A percentile compares a stretch with the other conserved stretches of the same genome.
These are phyloP conservation scores for Flaveria bidentis DNA, from an alignment of 129 eudicot genomes.

Conservation along the genomic window DNA sequence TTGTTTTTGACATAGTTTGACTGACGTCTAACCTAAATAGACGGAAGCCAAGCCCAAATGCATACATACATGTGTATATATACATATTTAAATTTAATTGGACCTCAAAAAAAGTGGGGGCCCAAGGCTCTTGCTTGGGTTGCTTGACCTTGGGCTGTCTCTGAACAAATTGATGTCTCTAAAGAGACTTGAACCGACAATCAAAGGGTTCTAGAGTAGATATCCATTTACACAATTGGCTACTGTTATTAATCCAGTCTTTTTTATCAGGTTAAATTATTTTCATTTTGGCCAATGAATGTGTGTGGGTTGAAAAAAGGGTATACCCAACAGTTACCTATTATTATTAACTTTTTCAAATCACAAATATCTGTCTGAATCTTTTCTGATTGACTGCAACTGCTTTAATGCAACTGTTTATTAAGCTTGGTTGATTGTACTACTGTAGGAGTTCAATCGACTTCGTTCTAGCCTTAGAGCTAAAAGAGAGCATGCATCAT, in stretches of 20 bases:
- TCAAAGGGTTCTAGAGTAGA: not conserved
- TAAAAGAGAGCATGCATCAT: constrained; percentile 94
- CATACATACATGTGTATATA: too few relatives aligned
- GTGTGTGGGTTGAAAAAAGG: not conserved
- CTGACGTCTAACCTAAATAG: too few relatives aligned
- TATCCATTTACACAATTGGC: not conserved
- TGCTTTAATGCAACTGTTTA: not conserved
- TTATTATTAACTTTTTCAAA: not conserved
- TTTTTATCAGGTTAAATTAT: not conserved
- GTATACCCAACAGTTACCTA: not conserved
- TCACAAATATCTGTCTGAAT: constrained; percentile 5
- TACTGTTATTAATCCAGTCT: not conserved
- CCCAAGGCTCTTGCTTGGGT: too few relatives aligned
- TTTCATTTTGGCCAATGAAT: not conserved
- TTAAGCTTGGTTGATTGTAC: constrained; percentile 8
- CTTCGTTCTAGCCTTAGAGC: constrained; percentile 91
- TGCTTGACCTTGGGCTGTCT: too few relatives aligned
- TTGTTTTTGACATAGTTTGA: too few relatives aligned
- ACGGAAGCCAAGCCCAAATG: too few relatives aligned
- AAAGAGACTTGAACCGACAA: not conserved
- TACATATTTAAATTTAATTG: too few relatives aligned
- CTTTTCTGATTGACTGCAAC: not conserved
- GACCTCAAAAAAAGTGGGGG: too few relatives aligned
- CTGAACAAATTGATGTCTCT: not conserved
- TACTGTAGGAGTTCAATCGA: constrained; percentile 76